A percentile compares a stretch with the other conserved stretches of the same genome.
Evolutionary conservation across 2,329 filamentous ascomycete genomes (phyloP).

Genomic region (Coniochaeta sp.): DNA sequence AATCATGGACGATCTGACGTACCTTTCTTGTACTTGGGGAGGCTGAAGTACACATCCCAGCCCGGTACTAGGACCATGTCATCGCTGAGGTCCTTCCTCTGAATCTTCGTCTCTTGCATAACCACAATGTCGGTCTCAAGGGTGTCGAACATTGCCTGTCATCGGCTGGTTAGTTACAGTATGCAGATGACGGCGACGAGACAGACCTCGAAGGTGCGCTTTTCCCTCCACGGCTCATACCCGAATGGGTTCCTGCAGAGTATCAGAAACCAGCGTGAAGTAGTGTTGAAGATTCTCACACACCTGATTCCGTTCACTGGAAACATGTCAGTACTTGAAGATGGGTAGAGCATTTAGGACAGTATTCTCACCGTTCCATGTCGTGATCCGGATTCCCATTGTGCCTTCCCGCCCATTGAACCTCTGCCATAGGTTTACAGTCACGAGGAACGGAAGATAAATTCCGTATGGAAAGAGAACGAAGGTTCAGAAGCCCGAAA

Average conservation of each 20-base stretch:
- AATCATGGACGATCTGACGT: too few species aligned
- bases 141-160: constrained; percentile 83
- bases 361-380: constrained; percentile 69
- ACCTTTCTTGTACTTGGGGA: constrained; percentile 93
- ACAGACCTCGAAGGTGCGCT: constrained; percentile 58
- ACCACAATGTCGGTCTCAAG: constrained; percentile 88
- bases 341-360: neutral
- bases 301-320: constrained; percentile 72
- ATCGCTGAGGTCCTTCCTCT: constrained; percentile 82
- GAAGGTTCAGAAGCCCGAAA: neutral
- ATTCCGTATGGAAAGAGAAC: neutral
- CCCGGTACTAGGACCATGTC: constrained; percentile 94
- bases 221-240: constrained; percentile 76
- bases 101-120: constrained; percentile 95
- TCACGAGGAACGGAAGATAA: neutral
- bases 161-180: neutral
- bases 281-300: constrained; percentile 1
- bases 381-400: constrained; percentile 75
- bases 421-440: neutral
- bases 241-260: constrained; percentile 63
- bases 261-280: neutral
- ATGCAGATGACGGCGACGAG: neutral
- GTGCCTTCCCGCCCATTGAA: neutral
- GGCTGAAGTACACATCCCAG: constrained; percentile 94
- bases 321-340: neutral